phyloP scores from a whole-genome alignment of 2,329 filamentous ascomycete species.

The Fusarium oligoseptatum region DNA sequence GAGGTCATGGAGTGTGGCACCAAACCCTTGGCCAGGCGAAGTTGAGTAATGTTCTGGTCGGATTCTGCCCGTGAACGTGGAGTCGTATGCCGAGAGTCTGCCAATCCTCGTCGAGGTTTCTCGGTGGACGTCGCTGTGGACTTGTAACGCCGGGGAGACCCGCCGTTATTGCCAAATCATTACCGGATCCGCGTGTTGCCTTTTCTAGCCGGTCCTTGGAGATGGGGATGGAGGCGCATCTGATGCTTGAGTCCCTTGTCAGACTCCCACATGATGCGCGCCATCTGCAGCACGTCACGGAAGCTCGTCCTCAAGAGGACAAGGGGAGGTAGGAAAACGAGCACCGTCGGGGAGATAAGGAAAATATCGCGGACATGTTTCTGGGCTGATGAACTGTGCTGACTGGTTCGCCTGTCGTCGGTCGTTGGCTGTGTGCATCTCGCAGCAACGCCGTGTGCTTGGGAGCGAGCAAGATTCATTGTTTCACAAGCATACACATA shows the following conservation, averaged over 20 bases:
- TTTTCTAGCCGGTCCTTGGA: conserved; percentile 42
- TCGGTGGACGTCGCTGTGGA: conserved; percentile 16
- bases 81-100: not conserved
- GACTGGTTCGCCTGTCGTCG: not conserved
- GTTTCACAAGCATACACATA: conserved; percentile 4
- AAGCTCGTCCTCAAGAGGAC: conserved; percentile 23
- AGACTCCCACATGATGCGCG: conserved; percentile 40
- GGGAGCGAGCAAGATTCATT: not conserved
- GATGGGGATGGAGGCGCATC: conserved; percentile 15
- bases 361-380: conserved; percentile 29
- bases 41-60: conserved; percentile 27
- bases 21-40: conserved; percentile 10
- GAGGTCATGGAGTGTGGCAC: conserved; percentile 17
- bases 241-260: conserved; percentile 25
- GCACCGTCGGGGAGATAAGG: conserved; percentile 31
- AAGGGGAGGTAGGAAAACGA: conserved; percentile 3
- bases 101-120: conserved; percentile 5
- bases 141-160: conserved; percentile 24
- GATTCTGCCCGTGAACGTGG: conserved; percentile 10
- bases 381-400: conserved; percentile 3
- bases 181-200: conserved; percentile 43
- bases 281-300: conserved; percentile 37
- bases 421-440: conserved; percentile 3
- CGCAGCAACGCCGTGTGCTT: not conserved
- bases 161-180: conserved; percentile 37